A percentile compares a stretch with the other conserved stretches of the same genome.
phyloP scores from a whole-genome alignment of 2,329 filamentous ascomycete genomes.

The Neophaeococcomyces aloes region DNA sequence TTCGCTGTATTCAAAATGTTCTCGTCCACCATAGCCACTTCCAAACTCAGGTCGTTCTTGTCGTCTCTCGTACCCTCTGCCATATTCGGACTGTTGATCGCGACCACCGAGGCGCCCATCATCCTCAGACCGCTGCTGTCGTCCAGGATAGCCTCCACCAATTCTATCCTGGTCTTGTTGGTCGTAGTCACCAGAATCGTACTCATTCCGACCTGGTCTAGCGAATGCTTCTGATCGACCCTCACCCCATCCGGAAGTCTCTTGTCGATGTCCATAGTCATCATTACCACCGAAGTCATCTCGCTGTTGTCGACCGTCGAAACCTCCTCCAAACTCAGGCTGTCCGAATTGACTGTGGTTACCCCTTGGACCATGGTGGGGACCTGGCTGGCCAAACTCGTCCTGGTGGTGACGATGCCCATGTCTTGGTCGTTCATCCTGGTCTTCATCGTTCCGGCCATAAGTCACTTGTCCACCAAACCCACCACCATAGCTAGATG shows the following conservation, averaged over 20 bases:
- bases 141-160: constrained; percentile 2
- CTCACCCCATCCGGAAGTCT: constrained; percentile 6
- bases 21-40: constrained; percentile 5
- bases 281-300: constrained; percentile 5
- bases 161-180: constrained; percentile 8
- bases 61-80: background rate
- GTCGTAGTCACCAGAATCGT: constrained; percentile 5
- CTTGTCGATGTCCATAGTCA: constrained; percentile 9
- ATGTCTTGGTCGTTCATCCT: constrained; percentile 1
- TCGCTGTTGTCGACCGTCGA: background rate
- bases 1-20: constrained; percentile 7
- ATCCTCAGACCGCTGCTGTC: background rate
- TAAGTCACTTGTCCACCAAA: constrained; percentile 13
- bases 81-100: background rate
- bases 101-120: background rate
- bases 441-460: constrained; percentile 14
- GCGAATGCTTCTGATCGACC: constrained; percentile 4
- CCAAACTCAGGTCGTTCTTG: background rate
- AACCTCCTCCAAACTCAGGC: constrained; percentile 1
- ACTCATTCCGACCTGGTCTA: constrained; percentile 4
- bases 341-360: constrained; percentile 10
- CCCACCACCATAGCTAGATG: constrained; percentile 14
- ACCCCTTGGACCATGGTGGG: background rate
- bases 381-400: constrained; percentile 1
- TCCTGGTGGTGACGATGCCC: background rate